phyloP scores from a whole-genome alignment of 139 green algal species.

The Limnomonas spitsbergensis region DNA sequence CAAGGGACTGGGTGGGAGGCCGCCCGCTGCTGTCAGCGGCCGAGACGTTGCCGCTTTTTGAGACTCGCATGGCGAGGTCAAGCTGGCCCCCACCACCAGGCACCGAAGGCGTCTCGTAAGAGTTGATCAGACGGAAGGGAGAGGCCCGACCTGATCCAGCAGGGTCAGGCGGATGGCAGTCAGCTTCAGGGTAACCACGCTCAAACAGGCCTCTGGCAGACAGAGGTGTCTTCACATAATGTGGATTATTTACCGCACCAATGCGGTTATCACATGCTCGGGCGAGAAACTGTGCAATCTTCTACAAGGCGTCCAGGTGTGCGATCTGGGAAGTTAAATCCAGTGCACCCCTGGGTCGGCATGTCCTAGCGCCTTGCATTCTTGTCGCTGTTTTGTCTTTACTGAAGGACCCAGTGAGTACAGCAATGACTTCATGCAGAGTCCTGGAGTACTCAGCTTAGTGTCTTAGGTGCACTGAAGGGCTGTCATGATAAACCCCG shows the following conservation, averaged over 20 bases:
- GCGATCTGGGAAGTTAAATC: too few relatives aligned
- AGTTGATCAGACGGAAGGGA: not conserved
- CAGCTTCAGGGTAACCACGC: not conserved
- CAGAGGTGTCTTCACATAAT: too few relatives aligned
- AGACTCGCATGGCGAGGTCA: not conserved
- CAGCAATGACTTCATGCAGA: too few relatives aligned
- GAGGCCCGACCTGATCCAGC: not conserved
- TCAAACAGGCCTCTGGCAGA: not conserved
- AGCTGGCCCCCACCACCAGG: not conserved
- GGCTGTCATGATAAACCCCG: too few relatives aligned
- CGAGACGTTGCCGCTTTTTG: not conserved
- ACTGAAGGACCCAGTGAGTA: too few relatives aligned
- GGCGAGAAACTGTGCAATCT: not conserved
- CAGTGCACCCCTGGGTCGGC: too few relatives aligned
- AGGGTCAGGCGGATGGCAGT: not conserved
- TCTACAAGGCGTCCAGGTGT: not conserved
- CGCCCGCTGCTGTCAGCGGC: not conserved
- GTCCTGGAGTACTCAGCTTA: too few relatives aligned
- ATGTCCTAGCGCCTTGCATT: too few relatives aligned
- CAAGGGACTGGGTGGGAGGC: not conserved
- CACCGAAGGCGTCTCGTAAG: not conserved
- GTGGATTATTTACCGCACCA: not conserved
- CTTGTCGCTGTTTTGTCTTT: too few relatives aligned
- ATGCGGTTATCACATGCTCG: not conserved
- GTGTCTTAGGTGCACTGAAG: too few relatives aligned